These are phyloP conservation scores for Oidiodendron maius DNA, from an alignment of 495 filamentous ascomycete genomes.

Conservation along the genomic window DNA sequence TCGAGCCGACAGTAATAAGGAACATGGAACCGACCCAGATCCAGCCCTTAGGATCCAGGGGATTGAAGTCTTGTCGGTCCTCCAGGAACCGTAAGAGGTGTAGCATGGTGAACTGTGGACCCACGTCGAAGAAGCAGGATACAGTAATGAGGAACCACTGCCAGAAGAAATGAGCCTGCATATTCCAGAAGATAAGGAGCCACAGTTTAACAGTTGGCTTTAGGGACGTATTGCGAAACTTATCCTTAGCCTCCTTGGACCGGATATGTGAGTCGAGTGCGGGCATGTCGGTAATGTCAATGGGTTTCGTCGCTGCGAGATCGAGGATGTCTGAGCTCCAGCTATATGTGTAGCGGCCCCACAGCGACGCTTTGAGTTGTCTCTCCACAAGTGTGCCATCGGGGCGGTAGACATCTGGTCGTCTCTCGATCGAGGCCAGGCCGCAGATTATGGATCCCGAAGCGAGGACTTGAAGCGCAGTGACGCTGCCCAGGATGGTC, in stretches of 20 bases:
- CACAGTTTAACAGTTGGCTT: constrained; percentile 11
- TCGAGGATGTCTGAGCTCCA: constrained; percentile 53
- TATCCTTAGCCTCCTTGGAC: constrained; percentile 32
- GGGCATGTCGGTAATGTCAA: constrained; percentile 56
- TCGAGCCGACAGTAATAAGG: constrained; percentile 5
- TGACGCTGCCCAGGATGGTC: constrained; percentile 23
- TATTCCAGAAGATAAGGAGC: constrained; percentile 18
- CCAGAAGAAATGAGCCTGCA: constrained; percentile 1
- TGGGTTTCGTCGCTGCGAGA: constrained; percentile 44
- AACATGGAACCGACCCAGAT: constrained; percentile 10
- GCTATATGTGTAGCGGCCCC: constrained; percentile 49
- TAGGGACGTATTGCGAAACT: constrained; percentile 7
- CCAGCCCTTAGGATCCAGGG: constrained; percentile 14
- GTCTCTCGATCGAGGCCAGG: constrained; percentile 50
- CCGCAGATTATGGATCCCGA: constrained; percentile 26
- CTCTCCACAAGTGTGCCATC: constrained; percentile 55
- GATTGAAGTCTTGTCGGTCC: constrained; percentile 2
- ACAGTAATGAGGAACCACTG: constrained; percentile 11
- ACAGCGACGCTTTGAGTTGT: constrained; percentile 45
- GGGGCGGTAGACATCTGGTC: constrained; percentile 54
- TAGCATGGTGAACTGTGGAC: constrained; percentile 12
- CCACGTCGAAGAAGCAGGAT: constrained; percentile 8
- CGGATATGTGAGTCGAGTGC: constrained; percentile 44
- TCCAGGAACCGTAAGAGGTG: constrained; percentile 16
- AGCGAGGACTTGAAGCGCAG: constrained; percentile 27